Conservation (phyloP, 495 filamentous ascomycete species). For the Trichocladium uniseriatum region DNA sequence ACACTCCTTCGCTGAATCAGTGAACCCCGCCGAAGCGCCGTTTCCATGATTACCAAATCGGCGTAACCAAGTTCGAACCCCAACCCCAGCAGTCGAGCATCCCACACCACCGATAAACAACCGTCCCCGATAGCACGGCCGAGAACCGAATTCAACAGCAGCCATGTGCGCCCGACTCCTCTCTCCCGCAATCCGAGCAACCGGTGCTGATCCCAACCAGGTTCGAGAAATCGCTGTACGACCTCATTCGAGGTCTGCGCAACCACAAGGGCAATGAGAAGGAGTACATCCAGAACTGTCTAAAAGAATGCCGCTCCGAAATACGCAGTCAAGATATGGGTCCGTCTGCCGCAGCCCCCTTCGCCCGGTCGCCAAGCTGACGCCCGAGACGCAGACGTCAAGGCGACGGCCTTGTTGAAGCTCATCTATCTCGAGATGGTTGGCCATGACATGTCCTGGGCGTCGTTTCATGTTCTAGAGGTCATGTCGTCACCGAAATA, state of each 20-base stretch:
- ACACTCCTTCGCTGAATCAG: slow-evolving; percentile 5
- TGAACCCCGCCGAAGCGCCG: slow-evolving; percentile 6
- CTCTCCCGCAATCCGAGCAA: not conserved
- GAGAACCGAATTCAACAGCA: not conserved
- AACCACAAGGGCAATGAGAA: slow-evolving; percentile 90
- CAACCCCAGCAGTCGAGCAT: not conserved
- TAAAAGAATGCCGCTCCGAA: slow-evolving; percentile 90
- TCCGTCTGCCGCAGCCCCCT: slow-evolving; percentile 28
- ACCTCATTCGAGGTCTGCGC: slow-evolving; percentile 92
- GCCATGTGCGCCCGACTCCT: slow-evolving; percentile 15
- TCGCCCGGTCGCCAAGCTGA: slow-evolving; percentile 15
- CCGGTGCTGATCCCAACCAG: slow-evolving; percentile 38
- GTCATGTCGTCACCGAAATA: slow-evolving; percentile 97
- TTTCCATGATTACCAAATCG: too few relatives aligned
- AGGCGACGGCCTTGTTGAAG: slow-evolving; percentile 90
- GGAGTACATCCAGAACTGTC: slow-evolving; percentile 80
- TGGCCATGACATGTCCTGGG: slow-evolving; percentile 99
- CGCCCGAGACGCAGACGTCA: slow-evolving; percentile 55
- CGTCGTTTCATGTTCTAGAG: slow-evolving; percentile 93
- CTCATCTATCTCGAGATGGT: slow-evolving; percentile 98
- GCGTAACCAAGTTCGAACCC: not conserved
- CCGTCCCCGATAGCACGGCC: not conserved
- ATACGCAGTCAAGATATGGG: slow-evolving; percentile 88
- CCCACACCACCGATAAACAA: not conserved
- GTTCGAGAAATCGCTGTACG: slow-evolving; percentile 98